Evolutionary conservation across 1,284 basidiomycete species (phyloP), one percentile per base, ranked within the genome.

Genomic region (Fomitopsis betulina): DNA sequence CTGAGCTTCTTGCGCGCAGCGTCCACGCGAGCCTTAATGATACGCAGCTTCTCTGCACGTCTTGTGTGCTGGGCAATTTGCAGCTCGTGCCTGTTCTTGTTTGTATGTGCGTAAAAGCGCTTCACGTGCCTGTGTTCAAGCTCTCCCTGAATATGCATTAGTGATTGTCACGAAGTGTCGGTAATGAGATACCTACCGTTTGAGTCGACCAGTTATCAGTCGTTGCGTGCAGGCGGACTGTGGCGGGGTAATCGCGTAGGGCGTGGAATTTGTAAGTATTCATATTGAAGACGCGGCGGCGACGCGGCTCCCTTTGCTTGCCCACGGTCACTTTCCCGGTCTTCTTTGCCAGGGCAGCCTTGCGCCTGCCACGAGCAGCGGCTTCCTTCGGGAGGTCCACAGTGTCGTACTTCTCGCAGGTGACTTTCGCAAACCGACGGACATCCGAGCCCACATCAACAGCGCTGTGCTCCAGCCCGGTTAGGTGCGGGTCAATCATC

Each of bases 111-210:
- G 58, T 73, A 76, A n/a, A 70, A 66, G 0, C 52, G 38, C 53
- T 79, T 78, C 3, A 72, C 65, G 3, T 51, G 50, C 5, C 67
- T 56, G 52, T 76, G 74, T 42, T 72, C 68, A 0, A 67, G 60
- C 58, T 76, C 71, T 0, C 70, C 68, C 73, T 75, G 25, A n/a
- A n/a, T n/a, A n/a, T n/a, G n/a, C n/a, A n/a, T n/a, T n/a, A n/a
- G n/a, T n/a, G n/a, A n/a, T n/a, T n/a, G n/a, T n/a, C n/a, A n/a
- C n/a, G n/a, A n/a, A n/a, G n/a, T n/a, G n/a, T n/a, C n/a, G n/a
- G n/a, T n/a, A n/a, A n/a, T n/a, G n/a, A n/a, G n/a, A n/a, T n/a
- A n/a, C n/a, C n/a, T n/a, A n/a, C n/a, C n/a, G n/a, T n/a, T n/a
- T n/a, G n/a, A n/a, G n/a, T n/a, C n/a, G n/a, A n/a, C n/a, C n/a